Evolutionary conservation across 768 basidiomycete genomes (phyloP), one percentile per base, ranked within the genome.

Genomic region (Suillus brevipes): DNA sequence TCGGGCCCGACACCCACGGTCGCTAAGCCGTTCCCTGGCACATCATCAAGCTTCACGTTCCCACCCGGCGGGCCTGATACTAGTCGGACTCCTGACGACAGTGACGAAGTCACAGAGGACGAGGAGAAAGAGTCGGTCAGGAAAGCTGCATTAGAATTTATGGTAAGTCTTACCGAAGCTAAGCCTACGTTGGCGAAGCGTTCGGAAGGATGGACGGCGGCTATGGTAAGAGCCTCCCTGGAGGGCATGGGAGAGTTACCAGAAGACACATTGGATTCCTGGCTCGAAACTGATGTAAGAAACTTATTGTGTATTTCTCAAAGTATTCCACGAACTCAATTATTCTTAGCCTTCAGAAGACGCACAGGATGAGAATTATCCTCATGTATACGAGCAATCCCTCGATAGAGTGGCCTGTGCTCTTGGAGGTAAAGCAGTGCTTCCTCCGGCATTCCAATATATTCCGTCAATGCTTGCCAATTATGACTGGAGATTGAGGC

Each of bases 191-290:
- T 93, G 85, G 90, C 89, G 8, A 81, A 83, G 68, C 82, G 86
- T 47, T 85, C 87, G 0, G 81, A 84, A 28, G 91, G 88, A 0
- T 94, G 92, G 92, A 86, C 87, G 1, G 82, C 81, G 9, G 82
- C 87, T 18, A 77, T 92, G 45, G 89, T 94, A 0, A 80, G 90
- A 2, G 89, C 89, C 9, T 93, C 91, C 76, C 72, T 94, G 45
- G 91, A 94, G 73, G 91, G 90, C 3, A 91, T 94, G 87, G 87
- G 89, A 20, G 90, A 91, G 74, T 79, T 93, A 23, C 85, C 88
- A 0, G 88, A 90, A 47, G 89, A 85, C 45, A 76, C 69, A 64
- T 73, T 87, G 63, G 81, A 83, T 0, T 77, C 73, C 0, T 94
- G 94, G 93, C 73, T 92, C 23, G 82, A 83, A 25, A 89, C 89